A percentile compares a stretch with the other conserved stretches of the same genome.
phyloP scores from a whole-genome alignment of 768 basidiomycete species.

The Floccularia luteovirens region DNA sequence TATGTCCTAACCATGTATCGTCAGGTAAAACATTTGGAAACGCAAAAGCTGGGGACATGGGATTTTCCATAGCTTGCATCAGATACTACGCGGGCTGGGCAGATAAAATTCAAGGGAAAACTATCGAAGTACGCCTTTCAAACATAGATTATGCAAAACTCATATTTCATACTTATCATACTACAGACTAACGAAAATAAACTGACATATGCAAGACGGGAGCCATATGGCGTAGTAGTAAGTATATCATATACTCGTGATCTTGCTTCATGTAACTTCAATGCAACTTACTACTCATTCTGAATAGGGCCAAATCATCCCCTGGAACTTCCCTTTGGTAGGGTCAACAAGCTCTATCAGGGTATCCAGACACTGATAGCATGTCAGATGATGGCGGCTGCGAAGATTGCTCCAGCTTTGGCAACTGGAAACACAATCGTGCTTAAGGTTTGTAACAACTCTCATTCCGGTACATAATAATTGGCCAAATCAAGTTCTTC shows the following conservation, averaged over 20 bases:
- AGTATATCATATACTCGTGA: too few species aligned
- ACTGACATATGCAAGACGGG: slow-evolving; percentile 62
- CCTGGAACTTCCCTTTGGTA: slow-evolving; percentile 43
- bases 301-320: slow-evolving; percentile 47
- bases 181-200: slow-evolving; percentile 44
- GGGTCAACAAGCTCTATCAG: slow-evolving; percentile 4
- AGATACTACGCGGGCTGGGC: slow-evolving; percentile 89
- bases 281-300: slow-evolving; percentile 18
- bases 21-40: slow-evolving; percentile 48
- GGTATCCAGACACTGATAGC: neutral
- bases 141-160: neutral
- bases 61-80: slow-evolving; percentile 37
- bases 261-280: too few species aligned
- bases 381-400: slow-evolving; percentile 47
- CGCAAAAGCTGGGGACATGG: slow-evolving; percentile 43
- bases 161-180: neutral
- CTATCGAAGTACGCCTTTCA: slow-evolving; percentile 44
- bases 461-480: too few species aligned
- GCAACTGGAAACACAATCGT: slow-evolving; percentile 78
- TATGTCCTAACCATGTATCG: neutral
- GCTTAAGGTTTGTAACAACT: slow-evolving; percentile 35
- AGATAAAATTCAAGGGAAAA: slow-evolving; percentile 75
- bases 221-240: slow-evolving; percentile 50
- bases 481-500: neutral
- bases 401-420: slow-evolving; percentile 79